Percentiles rank a stretch among this genome's conserved stretches.
Conservation (phyloP, 805 yeast species). For the Sugiyamaella mastotermitis region DNA sequence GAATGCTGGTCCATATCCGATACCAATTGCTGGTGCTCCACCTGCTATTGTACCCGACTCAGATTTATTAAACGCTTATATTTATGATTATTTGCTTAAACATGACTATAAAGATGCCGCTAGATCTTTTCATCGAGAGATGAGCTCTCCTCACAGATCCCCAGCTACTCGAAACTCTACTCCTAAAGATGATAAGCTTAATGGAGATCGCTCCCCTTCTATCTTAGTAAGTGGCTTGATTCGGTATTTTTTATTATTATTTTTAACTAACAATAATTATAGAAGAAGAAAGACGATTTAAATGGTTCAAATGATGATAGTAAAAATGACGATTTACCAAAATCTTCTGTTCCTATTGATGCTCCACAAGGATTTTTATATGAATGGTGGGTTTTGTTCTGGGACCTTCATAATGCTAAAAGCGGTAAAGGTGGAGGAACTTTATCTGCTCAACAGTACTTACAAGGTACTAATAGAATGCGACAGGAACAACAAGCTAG, state of each 20-base stretch:
- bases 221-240: slow-evolving; percentile 1
- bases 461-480: slow-evolving; percentile 46
- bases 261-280: no score
- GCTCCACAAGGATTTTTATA: slow-evolving; percentile 81
- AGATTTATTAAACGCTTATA: slow-evolving; percentile 61
- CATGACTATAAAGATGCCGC: slow-evolving; percentile 70
- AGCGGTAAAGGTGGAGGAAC: slow-evolving; percentile 56
- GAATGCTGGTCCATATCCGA: no score
- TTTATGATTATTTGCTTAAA: slow-evolving; percentile 78
- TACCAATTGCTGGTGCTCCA: no score
- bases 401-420: slow-evolving; percentile 87
- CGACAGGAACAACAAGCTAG: slow-evolving; percentile 39
- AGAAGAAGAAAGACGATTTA: slow-evolving; percentile 14
- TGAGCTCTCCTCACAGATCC: slow-evolving; percentile 51
- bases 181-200: slow-evolving; percentile 10
- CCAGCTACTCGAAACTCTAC: slow-evolving; percentile 16
- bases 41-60: slow-evolving; percentile 14
- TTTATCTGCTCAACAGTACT: slow-evolving; percentile 61
- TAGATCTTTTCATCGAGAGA: slow-evolving; percentile 62
- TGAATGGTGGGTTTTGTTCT: slow-evolving; percentile 96
- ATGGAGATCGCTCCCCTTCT: slow-evolving; percentile 7
- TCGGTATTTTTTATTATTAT: no score
- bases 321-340: slow-evolving; percentile 5
- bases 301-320: no score
- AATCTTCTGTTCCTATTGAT: slow-evolving; percentile 44